These are phyloP conservation scores for Phytophthora cryptogea DNA, from an alignment of 352 stramenopile genomes.

Conservation along the genomic window DNA sequence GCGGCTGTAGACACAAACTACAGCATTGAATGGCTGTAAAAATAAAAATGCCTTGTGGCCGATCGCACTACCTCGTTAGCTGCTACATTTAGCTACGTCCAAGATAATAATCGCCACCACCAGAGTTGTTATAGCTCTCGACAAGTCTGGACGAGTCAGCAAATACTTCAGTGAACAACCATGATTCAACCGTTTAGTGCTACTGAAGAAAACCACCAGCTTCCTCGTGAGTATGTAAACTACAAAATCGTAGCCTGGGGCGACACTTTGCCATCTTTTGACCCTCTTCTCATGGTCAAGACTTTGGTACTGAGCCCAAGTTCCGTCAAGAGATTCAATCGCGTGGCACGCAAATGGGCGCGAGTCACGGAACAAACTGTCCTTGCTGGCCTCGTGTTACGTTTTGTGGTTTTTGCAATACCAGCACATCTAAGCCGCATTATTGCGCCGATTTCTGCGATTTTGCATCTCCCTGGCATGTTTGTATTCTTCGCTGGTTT, in stretches of 20 bases:
- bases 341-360: not conserved
- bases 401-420: slow-evolving; percentile 1
- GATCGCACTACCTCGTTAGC: no score
- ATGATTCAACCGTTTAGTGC: no score
- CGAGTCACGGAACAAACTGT: not conserved
- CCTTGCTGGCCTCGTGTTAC: not conserved
- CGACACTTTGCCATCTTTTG: slow-evolving; percentile 7
- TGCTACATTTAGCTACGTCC: no score
- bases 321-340: slow-evolving; percentile 6
- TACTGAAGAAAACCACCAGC: no score
- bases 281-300: slow-evolving; percentile 9
- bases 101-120: no score
- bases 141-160: no score
- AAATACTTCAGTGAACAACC: no score
- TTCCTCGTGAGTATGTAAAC: not conserved
- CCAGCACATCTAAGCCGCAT: slow-evolving; percentile 5
- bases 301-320: slow-evolving; percentile 5
- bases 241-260: slow-evolving; percentile 14
- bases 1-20: no score
- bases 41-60: no score
- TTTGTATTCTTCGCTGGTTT: slow-evolving; percentile 1
- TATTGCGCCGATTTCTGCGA: slow-evolving; percentile 6
- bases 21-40: no score
- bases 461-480: slow-evolving; percentile 11
- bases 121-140: no score